These are phyloP conservation scores for Trichomonas gallinae DNA, from an alignment of 208 protist genomes.

Conservation along the genomic window DNA sequence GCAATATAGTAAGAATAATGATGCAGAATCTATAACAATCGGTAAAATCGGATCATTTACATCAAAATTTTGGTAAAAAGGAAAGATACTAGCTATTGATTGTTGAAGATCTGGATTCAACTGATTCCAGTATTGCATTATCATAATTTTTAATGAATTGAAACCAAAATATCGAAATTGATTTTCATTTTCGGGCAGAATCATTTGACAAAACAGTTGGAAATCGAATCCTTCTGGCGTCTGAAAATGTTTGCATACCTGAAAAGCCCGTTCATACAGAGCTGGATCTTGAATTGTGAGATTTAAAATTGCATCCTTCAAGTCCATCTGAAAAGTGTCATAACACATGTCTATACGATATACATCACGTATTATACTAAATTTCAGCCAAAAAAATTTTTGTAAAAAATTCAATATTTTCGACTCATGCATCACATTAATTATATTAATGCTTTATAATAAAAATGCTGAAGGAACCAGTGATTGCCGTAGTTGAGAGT, in stretches of 20 bases:
- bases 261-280: background rate
- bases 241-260: background rate
- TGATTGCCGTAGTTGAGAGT: too few relatives aligned
- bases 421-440: too few relatives aligned
- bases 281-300: background rate
- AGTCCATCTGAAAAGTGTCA: background rate
- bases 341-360: too few relatives aligned
- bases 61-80: background rate
- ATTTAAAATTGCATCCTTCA: background rate
- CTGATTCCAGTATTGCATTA: background rate
- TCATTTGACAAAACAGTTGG: background rate
- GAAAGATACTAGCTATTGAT: background rate
- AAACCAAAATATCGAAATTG: background rate
- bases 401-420: too few relatives aligned
- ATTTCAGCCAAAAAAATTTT: too few relatives aligned
- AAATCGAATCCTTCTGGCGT: background rate
- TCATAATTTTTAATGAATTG: background rate
- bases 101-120: background rate
- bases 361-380: too few relatives aligned
- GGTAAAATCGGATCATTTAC: background rate
- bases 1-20: background rate
- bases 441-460: too few relatives aligned
- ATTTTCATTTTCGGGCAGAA: background rate
- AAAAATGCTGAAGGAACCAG: too few relatives aligned
- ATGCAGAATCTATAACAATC: background rate